Base-by-base conservation (phyloP, 768 basidiomycete species). In the Psilocybe sp. region DNA sequence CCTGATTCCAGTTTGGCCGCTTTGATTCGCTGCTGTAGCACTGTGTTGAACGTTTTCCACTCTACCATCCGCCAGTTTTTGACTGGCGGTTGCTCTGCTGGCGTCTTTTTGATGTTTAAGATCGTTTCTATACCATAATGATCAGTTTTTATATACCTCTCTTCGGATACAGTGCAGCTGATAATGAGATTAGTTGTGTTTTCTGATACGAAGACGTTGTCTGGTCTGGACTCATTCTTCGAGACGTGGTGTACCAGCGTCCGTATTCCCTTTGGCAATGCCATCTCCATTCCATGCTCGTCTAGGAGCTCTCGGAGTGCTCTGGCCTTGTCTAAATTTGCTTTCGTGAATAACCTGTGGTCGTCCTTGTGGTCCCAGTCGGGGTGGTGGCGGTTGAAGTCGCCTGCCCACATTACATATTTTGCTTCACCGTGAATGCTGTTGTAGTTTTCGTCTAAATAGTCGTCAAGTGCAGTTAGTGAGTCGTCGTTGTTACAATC, bases 281-380 rank as follows among this genome's bases (percentile, higher is more conserved):
- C 10, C 41, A 42, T 42, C 7, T 2, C 14, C n/a, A 42, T 15
- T 0, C 55, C 51, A 44, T 67, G 43, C 0, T 54, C 55, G 0
- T 46, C 52, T 0, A 70, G 13, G 2, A 68, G 15, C 8, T 64
- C 42, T 0, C 76, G 56, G 0, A 77, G 59, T 0, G 43, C 49
- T 5, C 56, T 41, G 0, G 69, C 45, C 20, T 62, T 57, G 1
- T 34, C 12, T 1, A n/a, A 32, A n/a, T n/a, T n/a, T n/a, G n/a
- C n/a, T n/a, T n/a, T n/a, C 0, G 69, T 74, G 53, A 76, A 70
- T 0, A 78, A 69, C 45, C 65, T 65, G 13, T 48, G 37, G 43
- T 69, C 64, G n/a, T 42, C 28, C 0, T 56, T 44, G 2, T 62
- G 54, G 13, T 18, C 28, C 41, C 41, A 42, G 7, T 42, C 28